phyloP scores from a whole-genome alignment of 345 rosid species.

The Trapa bicornis region DNA sequence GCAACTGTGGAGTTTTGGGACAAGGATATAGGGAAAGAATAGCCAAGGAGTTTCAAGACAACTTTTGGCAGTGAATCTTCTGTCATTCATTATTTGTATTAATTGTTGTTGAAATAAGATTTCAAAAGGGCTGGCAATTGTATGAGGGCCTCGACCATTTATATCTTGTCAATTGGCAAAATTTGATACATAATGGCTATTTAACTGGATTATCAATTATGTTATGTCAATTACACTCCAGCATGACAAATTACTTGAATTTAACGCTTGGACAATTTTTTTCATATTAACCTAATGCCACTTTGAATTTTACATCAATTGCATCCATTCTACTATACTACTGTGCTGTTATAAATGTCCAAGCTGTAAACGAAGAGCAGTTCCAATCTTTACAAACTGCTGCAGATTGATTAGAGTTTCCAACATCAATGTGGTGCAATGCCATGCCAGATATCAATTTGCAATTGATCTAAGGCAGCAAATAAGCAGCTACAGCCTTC shows the following conservation, averaged over 20 bases:
- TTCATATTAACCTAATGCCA: no score
- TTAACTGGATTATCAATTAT: no score
- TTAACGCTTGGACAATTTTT: no score
- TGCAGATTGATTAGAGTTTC: neutral
- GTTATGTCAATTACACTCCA: no score
- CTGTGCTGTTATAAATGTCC: no score
- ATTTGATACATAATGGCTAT: no score
- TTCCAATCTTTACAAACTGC: neutral
- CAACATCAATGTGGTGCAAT: neutral
- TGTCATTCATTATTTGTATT: conserved; percentile 1
- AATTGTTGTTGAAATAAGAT: neutral
- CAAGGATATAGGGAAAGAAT: neutral
- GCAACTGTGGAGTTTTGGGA: conserved; percentile 3
- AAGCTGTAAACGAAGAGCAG: neutral
- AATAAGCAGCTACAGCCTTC: neutral
- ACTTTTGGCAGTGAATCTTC: neutral
- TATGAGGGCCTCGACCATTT: no score
- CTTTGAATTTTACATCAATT: no score
- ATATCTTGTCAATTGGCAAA: no score
- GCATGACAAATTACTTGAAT: no score
- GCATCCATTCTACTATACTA: no score
- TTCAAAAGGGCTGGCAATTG: neutral
- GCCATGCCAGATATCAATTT: neutral
- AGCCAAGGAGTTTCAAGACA: neutral
- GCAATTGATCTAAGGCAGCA: neutral